Evolutionary conservation across 768 basidiomycete genomes (phyloP), one percentile per base, ranked within the genome.

Genomic region (Leccinum broughii): DNA sequence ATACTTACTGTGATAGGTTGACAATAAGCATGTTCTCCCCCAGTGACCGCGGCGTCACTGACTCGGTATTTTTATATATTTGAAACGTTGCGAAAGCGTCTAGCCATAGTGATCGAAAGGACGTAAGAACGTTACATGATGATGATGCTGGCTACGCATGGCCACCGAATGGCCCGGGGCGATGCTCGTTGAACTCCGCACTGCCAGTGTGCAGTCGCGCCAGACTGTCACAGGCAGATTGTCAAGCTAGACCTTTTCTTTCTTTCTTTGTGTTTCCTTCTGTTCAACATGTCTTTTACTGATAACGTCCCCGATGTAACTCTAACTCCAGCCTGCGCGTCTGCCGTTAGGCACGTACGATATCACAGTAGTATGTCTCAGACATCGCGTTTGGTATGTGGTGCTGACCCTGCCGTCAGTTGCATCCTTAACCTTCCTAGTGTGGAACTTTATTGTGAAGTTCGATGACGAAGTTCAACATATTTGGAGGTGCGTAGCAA

Each of bases 381-480:
- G 4, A 1, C 1, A 37, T 14, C 20, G 3, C 15, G 20, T 39
- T 39, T 9, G 6, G 10, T 20, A 46, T 15, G 22, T 11, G 11
- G 3, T 59, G 8, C 57, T 69, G 26, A 69, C 53, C 2, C 28
- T 9, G 51, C 14, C 2, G 1, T 15, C 22, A 69, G 68, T 67
- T 2, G 54, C 62, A 50, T 57, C 60, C 3, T 57, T 69, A 2
- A 39, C 62, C 2, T 15, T 68, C 41, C 32, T 68, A 11, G 35
- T 64, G 17, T 68, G 67, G 64, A 24, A 54, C 34, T 44, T 35
- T 10, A 4, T 69, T 9, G 7, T 62, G 14, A 67, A 60, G 8
- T 35, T 71, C 1, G 63, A 62, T 20, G 53, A 71, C 14, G 69
- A 71, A 51, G 56, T 64, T 39, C 41, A 55, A 0, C 69, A 57